phyloP scores from a whole-genome alignment of 1,139 yeast species.

The Hemisphaericaspora xylofermentans region DNA sequence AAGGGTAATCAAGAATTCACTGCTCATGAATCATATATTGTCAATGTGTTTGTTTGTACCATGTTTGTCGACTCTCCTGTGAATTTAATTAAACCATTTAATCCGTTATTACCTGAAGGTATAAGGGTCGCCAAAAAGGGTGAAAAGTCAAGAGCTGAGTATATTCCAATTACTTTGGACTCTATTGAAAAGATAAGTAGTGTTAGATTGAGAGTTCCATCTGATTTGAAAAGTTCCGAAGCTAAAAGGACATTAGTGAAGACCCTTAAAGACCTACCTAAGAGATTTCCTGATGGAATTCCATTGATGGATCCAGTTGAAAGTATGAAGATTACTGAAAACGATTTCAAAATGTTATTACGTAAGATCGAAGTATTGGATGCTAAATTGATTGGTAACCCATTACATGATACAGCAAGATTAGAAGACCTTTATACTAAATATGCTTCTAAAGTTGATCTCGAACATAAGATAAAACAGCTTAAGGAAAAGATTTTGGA shows the following conservation, averaged over 20 bases:
- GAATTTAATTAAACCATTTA: constrained; percentile 65
- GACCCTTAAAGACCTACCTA: constrained; percentile 74
- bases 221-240: constrained; percentile 67
- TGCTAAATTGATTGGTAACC: constrained; percentile 66
- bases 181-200: constrained; percentile 77
- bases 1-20: constrained; percentile 57
- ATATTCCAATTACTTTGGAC: constrained; percentile 79
- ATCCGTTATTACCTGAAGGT: constrained; percentile 81
- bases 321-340: constrained; percentile 87
- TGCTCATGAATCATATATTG: constrained; percentile 86
- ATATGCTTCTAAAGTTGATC: constrained; percentile 62
- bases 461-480: constrained; percentile 60
- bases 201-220: constrained; percentile 78
- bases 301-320: constrained; percentile 87
- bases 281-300: constrained; percentile 85
- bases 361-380: constrained; percentile 82
- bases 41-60: constrained; percentile 76
- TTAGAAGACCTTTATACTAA: constrained; percentile 60
- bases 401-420: constrained; percentile 65
- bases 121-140: constrained; percentile 77
- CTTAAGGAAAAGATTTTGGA: constrained; percentile 68
- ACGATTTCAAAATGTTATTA: constrained; percentile 66
- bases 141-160: constrained; percentile 72
- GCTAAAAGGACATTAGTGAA: constrained; percentile 75
- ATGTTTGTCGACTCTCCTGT: constrained; percentile 80